Base-by-base conservation (phyloP, 148 eudicot species). In the Fagopyrum esculentum region DNA sequence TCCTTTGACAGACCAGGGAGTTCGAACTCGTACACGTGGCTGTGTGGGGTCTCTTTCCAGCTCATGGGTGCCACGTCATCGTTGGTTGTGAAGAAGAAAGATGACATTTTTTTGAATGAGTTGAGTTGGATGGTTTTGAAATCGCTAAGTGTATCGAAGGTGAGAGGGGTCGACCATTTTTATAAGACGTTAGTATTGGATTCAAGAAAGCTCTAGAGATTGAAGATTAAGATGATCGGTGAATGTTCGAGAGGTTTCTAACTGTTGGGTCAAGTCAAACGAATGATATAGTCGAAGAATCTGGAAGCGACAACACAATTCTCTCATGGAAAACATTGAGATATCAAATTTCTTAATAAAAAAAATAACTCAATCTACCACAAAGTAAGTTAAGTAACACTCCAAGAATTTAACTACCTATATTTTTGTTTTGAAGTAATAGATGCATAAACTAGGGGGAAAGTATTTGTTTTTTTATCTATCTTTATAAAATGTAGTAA, bases 11-110 rank as follows among this genome's bases (percentile, higher is more conserved):
- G 74, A 22, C 84, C 84, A 13, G 84, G 84, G 66, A 82, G 78
- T n/a, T 82, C 84, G 68, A 82, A 78, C 35, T 72, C 75, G 79
- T 72, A 82, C 60, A 82, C 47, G 77, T 76, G 84, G 30, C 79
- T 73, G 10, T 76, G 77, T 60, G 71, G 54, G 16, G 40, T 76
- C 49, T 76, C 73, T 50, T 68, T 76, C 78, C 78, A 76, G 78
- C 69, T 76, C 78, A 76, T 76, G 44, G 52, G 50, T 5, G 71
- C 77, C 60, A 55, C 60, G 9, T 55, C 60, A 55, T 55, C 60
- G 22, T 55, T 22, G 9, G 0, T 55, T 3, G 6, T 7, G 60
- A 16, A n/a, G 60, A 55, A 55, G 19, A 55, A 16, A n/a, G 60
- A 16, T 4, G 19, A 55, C 60, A 55, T 55, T 55, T 12, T 3